Evolutionary conservation across 495 filamentous ascomycete genomes (phyloP), one percentile per base, ranked within the genome.

Genomic region (Daldinia concentrica): DNA sequence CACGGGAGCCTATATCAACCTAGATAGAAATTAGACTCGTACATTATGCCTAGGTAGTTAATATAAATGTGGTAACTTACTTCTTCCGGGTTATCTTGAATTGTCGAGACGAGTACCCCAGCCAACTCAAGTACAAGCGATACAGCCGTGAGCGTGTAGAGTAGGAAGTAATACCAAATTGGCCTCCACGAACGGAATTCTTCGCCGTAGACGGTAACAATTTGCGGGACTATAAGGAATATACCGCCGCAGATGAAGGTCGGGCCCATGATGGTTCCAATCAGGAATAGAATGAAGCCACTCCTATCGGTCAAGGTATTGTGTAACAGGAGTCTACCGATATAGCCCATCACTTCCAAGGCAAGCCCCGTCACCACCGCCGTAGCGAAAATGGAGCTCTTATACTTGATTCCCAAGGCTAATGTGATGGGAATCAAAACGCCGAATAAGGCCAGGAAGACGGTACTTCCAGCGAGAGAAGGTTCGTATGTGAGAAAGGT

Each of bases 371-470:
- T 74, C 5, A 73, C 54, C 9, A 84, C 58, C 8, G 74, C 37
- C 5, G 73, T 74, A 1, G 79, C 60, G 66, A 82, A 82, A 2
- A 78, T 45, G 0, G 64, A 68, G 22, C 76, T 79, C 58, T 59
- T 76, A 65, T 81, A 82, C 14, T 77, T 81, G 52, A 81, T 60
- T 3, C 79, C 83, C 4, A 79, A 66, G 51, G 71, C 80, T 4
- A 82, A 36, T 24, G 75, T 72, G 56, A 81, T 32, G 15, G 77
- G 82, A 14, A 79, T 72, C 14, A 83, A 67, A 37, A 74, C 34
- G 54, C 78, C 79, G 57, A 84, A 85, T 26, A 79, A 62, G 11
- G 74, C 78, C 32, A 85, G 76, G 61, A 85, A 74, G 27, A 81
- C 60, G 30, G 56, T 74, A 63, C 76, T 80, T 24, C 76, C 79